Percentiles rank a stretch among this genome's conserved stretches.
phyloP scores from a whole-genome alignment of 2,329 filamentous ascomycete species.

The Taxawa tesnikishii region DNA sequence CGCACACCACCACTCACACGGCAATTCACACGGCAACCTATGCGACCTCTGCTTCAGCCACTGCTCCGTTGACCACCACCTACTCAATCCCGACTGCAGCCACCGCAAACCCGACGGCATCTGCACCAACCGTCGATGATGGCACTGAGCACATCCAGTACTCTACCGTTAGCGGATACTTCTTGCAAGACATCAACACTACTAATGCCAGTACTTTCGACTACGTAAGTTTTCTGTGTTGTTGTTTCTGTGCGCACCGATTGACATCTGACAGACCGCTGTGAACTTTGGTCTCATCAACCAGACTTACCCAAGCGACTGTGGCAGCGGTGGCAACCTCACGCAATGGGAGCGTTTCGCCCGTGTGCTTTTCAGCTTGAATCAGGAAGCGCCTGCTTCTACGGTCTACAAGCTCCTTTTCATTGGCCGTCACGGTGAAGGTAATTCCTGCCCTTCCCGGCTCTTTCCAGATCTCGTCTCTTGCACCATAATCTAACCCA shows the following conservation, averaged over 20 bases:
- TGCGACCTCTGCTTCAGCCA: background rate
- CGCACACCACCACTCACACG: background rate
- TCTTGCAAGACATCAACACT: conserved; percentile 48
- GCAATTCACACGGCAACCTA: background rate
- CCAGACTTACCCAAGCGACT: conserved; percentile 47
- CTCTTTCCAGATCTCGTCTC: conserved; percentile 18
- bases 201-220: conserved; percentile 49
- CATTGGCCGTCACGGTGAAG: conserved; percentile 57
- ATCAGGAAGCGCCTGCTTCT: conserved; percentile 32
- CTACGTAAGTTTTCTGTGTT: conserved; percentile 37
- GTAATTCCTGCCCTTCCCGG: too few relatives aligned
- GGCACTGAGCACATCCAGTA: conserved; percentile 39
- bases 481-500: too few relatives aligned
- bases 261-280: conserved; percentile 31
- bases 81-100: conserved; percentile 9
- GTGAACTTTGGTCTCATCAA: conserved; percentile 56
- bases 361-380: conserved; percentile 45
- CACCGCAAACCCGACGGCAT: conserved; percentile 7
- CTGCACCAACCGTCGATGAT: conserved; percentile 6
- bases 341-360: conserved; percentile 56
- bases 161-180: conserved; percentile 48
- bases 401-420: conserved; percentile 58
- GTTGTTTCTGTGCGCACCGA: background rate
- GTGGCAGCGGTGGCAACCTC: conserved; percentile 25
- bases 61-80: conserved; percentile 1